Conservation (phyloP, 1,284 basidiomycete genomes). For the Apiotrichum montevideense region DNA sequence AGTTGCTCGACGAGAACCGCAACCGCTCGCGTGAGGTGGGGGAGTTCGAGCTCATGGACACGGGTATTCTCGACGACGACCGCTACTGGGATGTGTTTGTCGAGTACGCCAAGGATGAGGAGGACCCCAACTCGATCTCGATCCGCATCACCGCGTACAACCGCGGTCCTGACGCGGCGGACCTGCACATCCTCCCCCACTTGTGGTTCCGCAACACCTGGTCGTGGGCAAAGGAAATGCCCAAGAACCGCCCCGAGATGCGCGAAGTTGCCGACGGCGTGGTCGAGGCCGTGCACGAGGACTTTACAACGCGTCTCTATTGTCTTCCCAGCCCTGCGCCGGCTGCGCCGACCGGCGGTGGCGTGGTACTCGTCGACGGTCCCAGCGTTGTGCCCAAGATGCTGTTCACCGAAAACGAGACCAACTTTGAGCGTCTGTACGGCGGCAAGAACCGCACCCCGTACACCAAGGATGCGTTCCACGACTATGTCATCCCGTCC, state of each 20-base stretch:
- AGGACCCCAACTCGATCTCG: conserved; percentile 79
- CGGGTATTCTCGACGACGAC: conserved; percentile 84
- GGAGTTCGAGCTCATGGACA: conserved; percentile 92
- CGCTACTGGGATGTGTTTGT: conserved; percentile 84
- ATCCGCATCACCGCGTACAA: conserved; percentile 96
- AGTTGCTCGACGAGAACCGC: conserved; percentile 78
- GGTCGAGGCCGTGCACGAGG: conserved; percentile 67
- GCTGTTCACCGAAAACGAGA: conserved; percentile 93
- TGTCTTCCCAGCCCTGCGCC: conserved; percentile 88
- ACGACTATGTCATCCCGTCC: conserved; percentile 84
- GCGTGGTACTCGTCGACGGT: conserved; percentile 57
- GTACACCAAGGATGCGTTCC: conserved; percentile 97
- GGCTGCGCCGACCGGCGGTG: conserved; percentile 60
- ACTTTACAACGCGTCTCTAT: conserved; percentile 72
- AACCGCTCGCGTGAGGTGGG: conserved; percentile 75
- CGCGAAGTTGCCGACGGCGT: conserved; percentile 53
- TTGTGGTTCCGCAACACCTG: conserved; percentile 97
- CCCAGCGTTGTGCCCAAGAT: conserved; percentile 70
- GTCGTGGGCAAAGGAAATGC: conserved; percentile 85
- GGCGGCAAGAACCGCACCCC: conserved; percentile 73
- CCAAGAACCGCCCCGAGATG: conserved; percentile 64
- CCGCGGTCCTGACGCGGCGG: conserved; percentile 91
- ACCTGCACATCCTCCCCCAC: conserved; percentile 88
- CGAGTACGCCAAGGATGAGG: conserved; percentile 95
- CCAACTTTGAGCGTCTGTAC: conserved; percentile 88